A percentile compares a stretch with the other conserved stretches of the same genome.
Evolutionary conservation across 257 asterid species (phyloP).

Genomic region (Anisodus acutangulus): DNA sequence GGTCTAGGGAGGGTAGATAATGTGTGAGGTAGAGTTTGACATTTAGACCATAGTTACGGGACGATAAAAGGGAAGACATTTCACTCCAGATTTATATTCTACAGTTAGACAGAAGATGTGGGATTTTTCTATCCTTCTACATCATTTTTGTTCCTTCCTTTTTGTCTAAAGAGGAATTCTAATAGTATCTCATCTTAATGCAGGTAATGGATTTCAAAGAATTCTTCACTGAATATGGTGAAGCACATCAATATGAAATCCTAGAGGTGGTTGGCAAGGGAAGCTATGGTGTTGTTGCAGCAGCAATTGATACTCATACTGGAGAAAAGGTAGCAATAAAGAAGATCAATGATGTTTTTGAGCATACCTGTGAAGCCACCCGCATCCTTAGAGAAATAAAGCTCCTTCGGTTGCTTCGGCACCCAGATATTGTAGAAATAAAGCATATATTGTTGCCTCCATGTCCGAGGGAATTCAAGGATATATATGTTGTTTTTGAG

Average conservation of each 20-base stretch:
- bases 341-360: conserved; percentile 85
- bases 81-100: neutral
- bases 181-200: conserved; percentile 22
- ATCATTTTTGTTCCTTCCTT: neutral
- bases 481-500: conserved; percentile 92
- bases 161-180: neutral
- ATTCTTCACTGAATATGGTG: conserved; percentile 96
- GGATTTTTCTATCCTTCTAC: conserved; percentile 1
- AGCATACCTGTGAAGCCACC: conserved; percentile 96
- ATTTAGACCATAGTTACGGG: neutral
- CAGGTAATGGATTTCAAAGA: conserved; percentile 83
- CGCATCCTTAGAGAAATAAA: conserved; percentile 95
- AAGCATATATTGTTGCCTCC: conserved; percentile 96
- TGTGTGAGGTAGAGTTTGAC: neutral
- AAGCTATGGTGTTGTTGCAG: conserved; percentile 94
- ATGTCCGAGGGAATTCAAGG: conserved; percentile 92
- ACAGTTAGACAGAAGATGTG: neutral
- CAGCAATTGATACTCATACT: conserved; percentile 95
- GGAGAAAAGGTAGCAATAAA: conserved; percentile 96
- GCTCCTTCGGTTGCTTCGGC: conserved; percentile 86
- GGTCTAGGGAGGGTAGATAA: too few relatives aligned
- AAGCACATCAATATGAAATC: conserved; percentile 69
- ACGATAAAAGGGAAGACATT: neutral
- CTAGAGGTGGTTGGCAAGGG: conserved; percentile 97
- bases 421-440: conserved; percentile 94